Percentiles rank a stretch among this genome's conserved stretches.
Evolutionary conservation across 352 stramenopile genomes (phyloP).

Genomic region (Globisporangium abappressorium): DNA sequence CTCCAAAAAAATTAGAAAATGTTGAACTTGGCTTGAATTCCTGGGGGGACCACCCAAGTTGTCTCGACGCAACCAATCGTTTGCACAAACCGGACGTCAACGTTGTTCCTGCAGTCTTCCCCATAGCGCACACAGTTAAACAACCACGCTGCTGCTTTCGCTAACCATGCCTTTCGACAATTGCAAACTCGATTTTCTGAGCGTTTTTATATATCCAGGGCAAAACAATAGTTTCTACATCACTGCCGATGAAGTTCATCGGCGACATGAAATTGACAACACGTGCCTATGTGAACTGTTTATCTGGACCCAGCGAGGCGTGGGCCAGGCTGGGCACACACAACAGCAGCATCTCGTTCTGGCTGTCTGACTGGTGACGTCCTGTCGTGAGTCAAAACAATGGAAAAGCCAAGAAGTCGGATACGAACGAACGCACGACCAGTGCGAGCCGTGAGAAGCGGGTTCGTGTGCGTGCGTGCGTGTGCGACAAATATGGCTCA

Average conservation of each 20-base stretch:
- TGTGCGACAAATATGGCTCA: not conserved
- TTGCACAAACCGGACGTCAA: too few species aligned
- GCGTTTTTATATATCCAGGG: not conserved
- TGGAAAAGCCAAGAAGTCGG: not conserved
- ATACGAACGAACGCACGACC: not conserved
- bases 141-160: too few species aligned
- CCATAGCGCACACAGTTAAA: too few species aligned
- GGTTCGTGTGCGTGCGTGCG: not conserved
- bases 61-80: too few species aligned
- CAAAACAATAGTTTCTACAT: not conserved
- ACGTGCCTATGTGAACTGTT: not conserved
- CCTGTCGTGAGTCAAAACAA: not conserved
- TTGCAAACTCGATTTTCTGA: not conserved
- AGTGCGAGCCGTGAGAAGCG: not conserved
- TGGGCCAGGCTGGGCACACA: too few species aligned
- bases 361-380: not conserved
- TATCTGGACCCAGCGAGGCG: not conserved
- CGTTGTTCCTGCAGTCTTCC: too few species aligned
- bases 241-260: not conserved
- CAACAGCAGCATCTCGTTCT: not conserved
- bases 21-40: too few species aligned
- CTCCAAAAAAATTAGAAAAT: too few species aligned
- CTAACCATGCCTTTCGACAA: not conserved
- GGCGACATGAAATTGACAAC: not conserved
- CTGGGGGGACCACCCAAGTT: too few species aligned